A percentile compares a stretch with the other conserved stretches of the same genome.
Evolutionary conservation across 2,329 filamentous ascomycete species (phyloP).

Genomic region (Helotiales sp.): DNA sequence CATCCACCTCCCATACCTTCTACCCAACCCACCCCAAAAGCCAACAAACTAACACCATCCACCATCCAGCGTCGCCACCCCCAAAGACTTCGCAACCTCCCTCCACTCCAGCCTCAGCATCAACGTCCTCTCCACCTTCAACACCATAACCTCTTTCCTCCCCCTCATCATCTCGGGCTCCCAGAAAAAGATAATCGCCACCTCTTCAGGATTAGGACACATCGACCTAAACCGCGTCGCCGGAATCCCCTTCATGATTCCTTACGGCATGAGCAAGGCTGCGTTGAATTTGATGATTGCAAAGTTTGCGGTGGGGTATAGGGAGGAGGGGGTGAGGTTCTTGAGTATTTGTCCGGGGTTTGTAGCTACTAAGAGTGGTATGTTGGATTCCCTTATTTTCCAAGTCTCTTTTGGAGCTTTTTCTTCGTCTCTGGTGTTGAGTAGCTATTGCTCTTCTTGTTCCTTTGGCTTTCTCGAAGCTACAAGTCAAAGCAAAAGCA

Average conservation of each 20-base stretch:
- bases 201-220: slow-evolving; percentile 51
- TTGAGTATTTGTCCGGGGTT: slow-evolving; percentile 52
- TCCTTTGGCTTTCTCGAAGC: too few relatives aligned
- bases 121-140: slow-evolving; percentile 53
- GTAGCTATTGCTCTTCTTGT: too few relatives aligned
- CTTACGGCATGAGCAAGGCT: slow-evolving; percentile 52
- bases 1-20: not conserved
- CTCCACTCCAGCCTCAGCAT: slow-evolving; percentile 39
- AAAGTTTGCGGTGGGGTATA: slow-evolving; percentile 52
- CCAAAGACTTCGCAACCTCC: slow-evolving; percentile 19
- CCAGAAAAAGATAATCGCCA: slow-evolving; percentile 54
- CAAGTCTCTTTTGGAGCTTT: not conserved
- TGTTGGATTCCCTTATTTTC: not conserved
- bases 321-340: slow-evolving; percentile 50
- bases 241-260: slow-evolving; percentile 36
- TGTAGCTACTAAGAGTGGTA: slow-evolving; percentile 39
- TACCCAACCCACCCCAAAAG: not conserved
- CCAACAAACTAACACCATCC: not conserved
- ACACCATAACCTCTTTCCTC: slow-evolving; percentile 53
- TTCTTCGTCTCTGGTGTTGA: not conserved
- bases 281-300: slow-evolving; percentile 52
- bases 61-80: slow-evolving; percentile 3
- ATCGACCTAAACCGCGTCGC: slow-evolving; percentile 41
- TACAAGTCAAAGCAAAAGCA: not conserved
- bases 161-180: slow-evolving; percentile 52